Conservation (phyloP, 2,329 filamentous ascomycete genomes). For the Ophiosphaerella herpotricha region DNA sequence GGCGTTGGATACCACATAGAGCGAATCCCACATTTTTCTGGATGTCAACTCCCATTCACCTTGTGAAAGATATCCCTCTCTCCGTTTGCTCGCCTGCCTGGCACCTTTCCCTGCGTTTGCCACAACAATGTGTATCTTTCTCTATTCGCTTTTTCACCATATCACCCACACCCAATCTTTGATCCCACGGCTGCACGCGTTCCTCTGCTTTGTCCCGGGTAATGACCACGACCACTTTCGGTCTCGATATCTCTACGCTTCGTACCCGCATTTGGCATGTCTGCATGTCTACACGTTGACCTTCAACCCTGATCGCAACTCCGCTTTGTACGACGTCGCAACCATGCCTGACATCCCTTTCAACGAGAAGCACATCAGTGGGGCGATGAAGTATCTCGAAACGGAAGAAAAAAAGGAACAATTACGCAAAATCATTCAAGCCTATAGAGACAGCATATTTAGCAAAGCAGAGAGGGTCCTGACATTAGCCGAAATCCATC, state of each 20-base stretch:
- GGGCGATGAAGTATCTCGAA: slow-evolving; percentile 16
- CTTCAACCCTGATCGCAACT: too few relatives aligned
- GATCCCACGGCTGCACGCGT: too few relatives aligned
- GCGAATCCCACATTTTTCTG: slow-evolving; percentile 1
- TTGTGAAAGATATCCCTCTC: neutral
- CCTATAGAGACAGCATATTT: slow-evolving; percentile 17
- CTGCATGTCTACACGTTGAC: too few relatives aligned
- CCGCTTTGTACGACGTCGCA: neutral
- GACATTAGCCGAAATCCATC: neutral
- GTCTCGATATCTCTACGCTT: too few relatives aligned
- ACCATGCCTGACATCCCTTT: slow-evolving; percentile 1
- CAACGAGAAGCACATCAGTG: slow-evolving; percentile 16
- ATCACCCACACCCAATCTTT: too few relatives aligned
- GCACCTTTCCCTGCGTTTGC: neutral
- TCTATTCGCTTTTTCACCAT: too few relatives aligned
- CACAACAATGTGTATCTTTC: neutral
- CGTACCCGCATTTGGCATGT: too few relatives aligned
- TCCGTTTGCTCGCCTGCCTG: neutral
- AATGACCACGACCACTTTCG: too few relatives aligned
- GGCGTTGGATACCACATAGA: slow-evolving; percentile 33
- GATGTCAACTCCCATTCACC: neutral
- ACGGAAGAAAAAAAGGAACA: slow-evolving; percentile 7
- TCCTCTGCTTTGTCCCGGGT: too few relatives aligned
- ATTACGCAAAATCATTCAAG: neutral
- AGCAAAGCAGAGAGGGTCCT: slow-evolving; percentile 8